Evolutionary conservation across 129 eudicot genomes (phyloP).

Genomic region (Cynara cardunculus): DNA sequence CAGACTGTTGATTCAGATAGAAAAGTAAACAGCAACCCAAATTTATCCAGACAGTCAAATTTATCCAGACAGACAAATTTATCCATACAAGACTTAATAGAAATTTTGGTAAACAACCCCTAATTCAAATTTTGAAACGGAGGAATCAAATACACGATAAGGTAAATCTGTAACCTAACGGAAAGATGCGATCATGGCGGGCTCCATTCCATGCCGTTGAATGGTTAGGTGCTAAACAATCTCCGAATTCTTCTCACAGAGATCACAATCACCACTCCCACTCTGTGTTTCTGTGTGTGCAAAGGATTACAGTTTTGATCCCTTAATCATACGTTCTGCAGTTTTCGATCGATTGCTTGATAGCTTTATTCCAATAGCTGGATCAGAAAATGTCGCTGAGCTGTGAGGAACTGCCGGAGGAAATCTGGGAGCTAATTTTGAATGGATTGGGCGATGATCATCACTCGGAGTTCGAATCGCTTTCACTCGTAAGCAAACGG

Average conservation of each 20-base stretch:
- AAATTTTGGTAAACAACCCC: too few species aligned
- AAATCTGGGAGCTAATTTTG: constrained; percentile 46
- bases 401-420: constrained; percentile 38
- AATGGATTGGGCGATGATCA: constrained; percentile 27
- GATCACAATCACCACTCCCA: background rate
- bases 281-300: background rate
- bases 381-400: constrained; percentile 14
- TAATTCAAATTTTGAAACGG: background rate
- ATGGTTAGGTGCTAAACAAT: constrained; percentile 3
- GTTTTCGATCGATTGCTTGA: background rate
- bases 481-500: constrained; percentile 39
- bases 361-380: background rate
- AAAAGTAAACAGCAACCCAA: too few species aligned
- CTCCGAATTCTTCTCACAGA: background rate
- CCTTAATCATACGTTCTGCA: background rate
- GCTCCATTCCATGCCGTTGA: background rate
- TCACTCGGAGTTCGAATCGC: constrained; percentile 40
- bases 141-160: background rate
- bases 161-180: background rate
- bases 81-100: too few species aligned
- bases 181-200: constrained; percentile 2
- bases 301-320: background rate
- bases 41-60: too few species aligned
- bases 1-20: too few species aligned
- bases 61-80: too few species aligned